Evolutionary conservation across 225 moss, liverwort and hornwort species (phyloP).

Genomic region (Ulota crispa): DNA sequence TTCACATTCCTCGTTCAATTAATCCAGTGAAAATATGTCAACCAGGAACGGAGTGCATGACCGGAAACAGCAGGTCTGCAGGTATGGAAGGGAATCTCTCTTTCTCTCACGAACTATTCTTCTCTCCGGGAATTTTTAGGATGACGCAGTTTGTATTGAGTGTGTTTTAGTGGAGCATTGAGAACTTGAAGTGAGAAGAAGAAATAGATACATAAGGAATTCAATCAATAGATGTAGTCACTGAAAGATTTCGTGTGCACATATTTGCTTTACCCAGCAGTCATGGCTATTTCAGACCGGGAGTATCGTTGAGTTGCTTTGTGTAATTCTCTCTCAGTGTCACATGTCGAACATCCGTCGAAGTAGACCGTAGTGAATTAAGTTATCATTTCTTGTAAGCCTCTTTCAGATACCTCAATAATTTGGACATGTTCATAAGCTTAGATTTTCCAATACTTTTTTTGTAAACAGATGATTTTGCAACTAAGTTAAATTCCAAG

Average conservation of each 20-base stretch:
- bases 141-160: background rate
- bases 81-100: background rate
- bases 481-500: background rate
- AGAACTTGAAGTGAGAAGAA: background rate
- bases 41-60: background rate
- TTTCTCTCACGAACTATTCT: too few relatives aligned
- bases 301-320: background rate
- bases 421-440: background rate
- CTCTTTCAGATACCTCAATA: background rate
- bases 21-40: background rate
- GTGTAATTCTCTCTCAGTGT: background rate
- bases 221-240: background rate
- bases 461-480: background rate
- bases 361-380: too few relatives aligned
- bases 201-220: background rate
- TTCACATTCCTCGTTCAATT: background rate
- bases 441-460: background rate
- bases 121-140: slow-evolving; percentile 19
- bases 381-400: background rate
- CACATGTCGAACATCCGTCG: background rate
- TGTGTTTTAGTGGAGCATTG: background rate
- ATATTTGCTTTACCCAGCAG: background rate
- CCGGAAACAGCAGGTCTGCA: background rate
- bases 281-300: background rate
- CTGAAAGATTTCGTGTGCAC: background rate